Percentiles rank a stretch among this genome's conserved stretches.
Evolutionary conservation across 441 rosid genomes (phyloP).

Genomic region (Adansonia rubrostipa): DNA sequence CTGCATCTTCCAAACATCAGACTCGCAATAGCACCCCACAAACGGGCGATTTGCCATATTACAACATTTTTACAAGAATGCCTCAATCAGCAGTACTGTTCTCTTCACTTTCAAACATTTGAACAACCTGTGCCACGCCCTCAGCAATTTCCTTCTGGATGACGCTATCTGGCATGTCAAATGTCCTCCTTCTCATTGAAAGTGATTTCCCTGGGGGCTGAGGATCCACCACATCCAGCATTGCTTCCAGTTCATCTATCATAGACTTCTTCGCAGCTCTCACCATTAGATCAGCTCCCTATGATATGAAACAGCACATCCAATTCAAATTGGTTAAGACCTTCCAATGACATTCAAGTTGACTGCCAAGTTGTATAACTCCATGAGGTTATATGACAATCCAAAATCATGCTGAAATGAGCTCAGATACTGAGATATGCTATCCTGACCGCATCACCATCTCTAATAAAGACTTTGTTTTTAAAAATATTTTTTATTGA

Average conservation of each 20-base stretch:
- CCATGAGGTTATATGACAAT: neutral
- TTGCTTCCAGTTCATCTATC: slow-evolving; percentile 88
- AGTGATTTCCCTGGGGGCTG: slow-evolving; percentile 68
- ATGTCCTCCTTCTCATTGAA: slow-evolving; percentile 78
- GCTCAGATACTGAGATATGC: neutral
- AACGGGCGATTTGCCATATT: neutral
- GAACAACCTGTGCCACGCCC: slow-evolving; percentile 83
- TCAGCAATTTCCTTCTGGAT: slow-evolving; percentile 74
- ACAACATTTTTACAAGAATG: slow-evolving; percentile 15
- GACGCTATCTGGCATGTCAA: slow-evolving; percentile 77
- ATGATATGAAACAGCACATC: slow-evolving; percentile 20
- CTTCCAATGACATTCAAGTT: neutral
- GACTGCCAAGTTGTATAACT: neutral
- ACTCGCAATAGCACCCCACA: neutral
- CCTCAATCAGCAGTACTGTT: neutral
- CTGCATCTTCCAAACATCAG: slow-evolving; percentile 15
- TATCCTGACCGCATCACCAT: neutral
- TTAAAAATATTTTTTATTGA: neutral
- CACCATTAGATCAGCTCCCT: slow-evolving; percentile 90
- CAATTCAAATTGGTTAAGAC: neutral
- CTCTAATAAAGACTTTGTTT: neutral
- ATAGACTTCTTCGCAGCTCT: slow-evolving; percentile 77
- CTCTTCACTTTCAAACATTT: slow-evolving; percentile 59
- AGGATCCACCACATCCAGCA: slow-evolving; percentile 90
- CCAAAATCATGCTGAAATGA: neutral